Evolutionary conservation across 2,329 filamentous ascomycete genomes (phyloP), one percentile per base, ranked within the genome.

Genomic region (Pseudopithomyces chartarum): DNA sequence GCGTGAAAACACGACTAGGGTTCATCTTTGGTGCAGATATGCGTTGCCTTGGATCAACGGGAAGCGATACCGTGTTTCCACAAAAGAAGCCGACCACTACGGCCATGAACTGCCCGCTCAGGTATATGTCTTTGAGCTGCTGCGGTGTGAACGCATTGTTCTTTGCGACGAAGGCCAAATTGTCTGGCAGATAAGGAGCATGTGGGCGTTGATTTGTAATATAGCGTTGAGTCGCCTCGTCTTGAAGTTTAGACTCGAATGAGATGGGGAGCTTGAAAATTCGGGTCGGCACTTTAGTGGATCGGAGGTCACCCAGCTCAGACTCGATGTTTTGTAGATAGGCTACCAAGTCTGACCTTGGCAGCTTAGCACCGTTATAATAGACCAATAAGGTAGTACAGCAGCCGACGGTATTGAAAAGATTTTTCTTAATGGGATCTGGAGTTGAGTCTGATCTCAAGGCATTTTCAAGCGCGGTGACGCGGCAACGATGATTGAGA

Each of bases 101-200:
- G 6, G 81, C 76, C 76, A 85, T 82, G 53, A 84, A 78, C 7
- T 77, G 77, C 23, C 80, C 79, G 2, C 73, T 81, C 7, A 84
- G 75, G 59, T 82, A 82, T 45, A 84, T 83, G 2, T 81, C 73
- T 40, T 81, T 78, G 3, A 85, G 73, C 56, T 84, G 78, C 40
- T 80, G 73, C 1, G 76, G 69, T 2, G 78, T 74, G 55, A 85
- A 80, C 3, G 80, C 83, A 60, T 85, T 85, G 67, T 83, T 84
- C 59, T 80, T 80, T 1, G 82, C 82, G 1, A 79, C 76, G 54
- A 88, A 89, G 1, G 82, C 78, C 39, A 87, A 77, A 52, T 88
- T 88, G 61, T 85, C 84, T 0, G 87, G 87, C 0, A 89, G 77
- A 65, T 87, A 89, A 0, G 84, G 81, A 0, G 87, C 87, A 47